Base-by-base conservation (phyloP, 352 stramenopile species). In the Phytophthora melonis region DNA sequence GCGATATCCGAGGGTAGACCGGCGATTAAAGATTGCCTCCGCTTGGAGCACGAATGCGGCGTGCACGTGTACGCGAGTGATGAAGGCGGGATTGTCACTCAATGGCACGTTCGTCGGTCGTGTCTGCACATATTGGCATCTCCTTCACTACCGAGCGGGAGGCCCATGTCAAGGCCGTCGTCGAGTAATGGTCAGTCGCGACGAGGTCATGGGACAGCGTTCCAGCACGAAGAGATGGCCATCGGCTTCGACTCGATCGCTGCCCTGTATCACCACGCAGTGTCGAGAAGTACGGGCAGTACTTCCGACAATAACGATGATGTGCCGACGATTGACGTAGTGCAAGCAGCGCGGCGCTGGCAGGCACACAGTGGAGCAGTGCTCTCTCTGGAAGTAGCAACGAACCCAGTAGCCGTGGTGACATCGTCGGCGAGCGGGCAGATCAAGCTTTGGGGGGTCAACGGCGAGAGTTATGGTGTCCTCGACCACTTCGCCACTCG, bases 401-500 rank as follows among this genome's bases (percentile, higher is more conserved):
- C 53, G 5, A 79, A 90, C 32, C 81, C 81, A 18, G 36, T 64
- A 13, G 77, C 87, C 16, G 39, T 91, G 23, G 63, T 94, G 0
- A 88, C 84, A 39, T 87, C 85, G 2, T 87, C 78, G 5, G 56
- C 63, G 1, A 79, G 73, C 43, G 87, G 87, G 6, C 84, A 90
- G 54, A 80, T 94, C 54, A 89, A 90, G 49, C 54, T 89, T 13
- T 94, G 87, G 87, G 80, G 62, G 39, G 55, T 90, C 2, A 32
- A 78, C 3, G 84, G 84, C 25, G 65, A 80, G 7, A 53, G 74
- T 0, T 72, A 86, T 4, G 86, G 84, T 6, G 70, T 91, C 3
- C 66, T 94, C 10, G 86, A 94, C 63, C 83, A 89, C 56, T 92
- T 89, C 74, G 84, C 87, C 5, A 92, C 84, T 25, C 79, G 87